Percentiles rank a stretch among this genome's conserved stretches.
phyloP scores from a whole-genome alignment of 805 yeast species.

The Starmerella davenportii region DNA sequence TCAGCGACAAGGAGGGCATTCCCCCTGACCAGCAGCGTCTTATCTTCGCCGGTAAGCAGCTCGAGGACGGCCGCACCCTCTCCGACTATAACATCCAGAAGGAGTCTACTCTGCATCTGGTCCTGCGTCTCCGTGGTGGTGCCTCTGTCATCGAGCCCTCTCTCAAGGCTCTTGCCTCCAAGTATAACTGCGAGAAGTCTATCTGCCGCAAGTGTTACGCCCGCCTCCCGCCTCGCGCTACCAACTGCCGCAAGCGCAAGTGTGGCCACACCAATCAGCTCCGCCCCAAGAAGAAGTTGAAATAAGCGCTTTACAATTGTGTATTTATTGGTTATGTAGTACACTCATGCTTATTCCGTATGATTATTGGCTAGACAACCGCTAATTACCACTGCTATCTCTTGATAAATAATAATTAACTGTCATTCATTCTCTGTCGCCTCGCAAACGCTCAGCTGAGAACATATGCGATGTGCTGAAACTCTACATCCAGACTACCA shows the following conservation, averaged over 20 bases:
- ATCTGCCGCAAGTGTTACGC: conserved; percentile 99
- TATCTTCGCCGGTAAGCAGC: conserved; percentile 99
- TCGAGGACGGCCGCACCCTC: conserved; percentile 97
- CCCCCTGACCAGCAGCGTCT: conserved; percentile 99
- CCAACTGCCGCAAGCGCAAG: conserved; percentile 99
- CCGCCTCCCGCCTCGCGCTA: conserved; percentile 99
- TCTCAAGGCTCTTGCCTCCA: conserved; percentile 95
- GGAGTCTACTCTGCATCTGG: conserved; percentile 95
- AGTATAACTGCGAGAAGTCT: conserved; percentile 98
- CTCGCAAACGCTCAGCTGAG: no score
- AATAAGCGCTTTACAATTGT: no score
- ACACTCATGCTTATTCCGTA: no score
- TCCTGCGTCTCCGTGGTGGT: conserved; percentile 95
- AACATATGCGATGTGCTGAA: no score
- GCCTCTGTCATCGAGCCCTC: conserved; percentile 87
- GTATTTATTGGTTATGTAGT: no score
- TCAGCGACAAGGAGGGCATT: conserved; percentile 98
- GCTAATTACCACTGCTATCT: no score
- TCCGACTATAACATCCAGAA: conserved; percentile 99
- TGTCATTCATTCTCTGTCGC: no score
- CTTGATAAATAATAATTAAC: no score
- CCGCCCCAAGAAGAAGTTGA: conserved; percentile 99
- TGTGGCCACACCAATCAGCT: conserved; percentile 99
- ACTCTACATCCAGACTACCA: no score
- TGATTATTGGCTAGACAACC: no score